Base-by-base conservation (phyloP, 108 stramenopile genomes). In the Stephanodiscus minutulus region DNA sequence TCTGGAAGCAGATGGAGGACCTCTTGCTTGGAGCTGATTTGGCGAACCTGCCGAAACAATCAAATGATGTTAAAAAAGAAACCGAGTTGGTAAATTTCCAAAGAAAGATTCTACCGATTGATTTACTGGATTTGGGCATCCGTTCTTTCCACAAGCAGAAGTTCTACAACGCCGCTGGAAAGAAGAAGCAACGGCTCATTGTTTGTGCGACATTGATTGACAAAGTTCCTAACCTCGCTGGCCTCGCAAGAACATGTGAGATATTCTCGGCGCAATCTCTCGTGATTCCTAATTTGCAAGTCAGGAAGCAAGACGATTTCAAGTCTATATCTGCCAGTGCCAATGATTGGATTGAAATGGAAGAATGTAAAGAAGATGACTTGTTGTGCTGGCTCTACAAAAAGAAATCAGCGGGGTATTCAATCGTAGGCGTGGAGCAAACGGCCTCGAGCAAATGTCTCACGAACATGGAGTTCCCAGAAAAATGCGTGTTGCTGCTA, bases 171-270 rank as follows among this genome's bases (percentile, higher is more conserved):
- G 90, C 88, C n/a, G 86, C 87, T 22, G 92, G 95, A 11, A 69
- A 82, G 25, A 83, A 66, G 65, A 90, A 90, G 37, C 95, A 96
- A 73, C 48, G 73, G 0, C 82, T 96, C 47, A 88, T 96, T 55
- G 89, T 96, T 59, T 96, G 96, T 62, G 93, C 93, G 15, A 73
- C 84, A 15, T 77, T 96, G 22, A 76, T 96, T n/a, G 96, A 96
- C 72, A 96, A 96, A 72, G 85, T 92, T 28, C 92, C 96, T 13
- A 96, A 96, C 61, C 63, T 96, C 13, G 96, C 82, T 20, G 96
- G 96, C 0, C 70, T 96, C 44, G 90, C 93, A 17, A 69, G 96
- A 46, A 96, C 93, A 1, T 78, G 87, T 37, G 96, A 96, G 60
- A 94, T 96, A 27, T 96, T 96, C 80, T 87, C 92, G 10, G 90